These are phyloP conservation scores for Paracamarosporium sp. DNA, from an alignment of 2,329 filamentous ascomycete species.

Conservation along the genomic window DNA sequence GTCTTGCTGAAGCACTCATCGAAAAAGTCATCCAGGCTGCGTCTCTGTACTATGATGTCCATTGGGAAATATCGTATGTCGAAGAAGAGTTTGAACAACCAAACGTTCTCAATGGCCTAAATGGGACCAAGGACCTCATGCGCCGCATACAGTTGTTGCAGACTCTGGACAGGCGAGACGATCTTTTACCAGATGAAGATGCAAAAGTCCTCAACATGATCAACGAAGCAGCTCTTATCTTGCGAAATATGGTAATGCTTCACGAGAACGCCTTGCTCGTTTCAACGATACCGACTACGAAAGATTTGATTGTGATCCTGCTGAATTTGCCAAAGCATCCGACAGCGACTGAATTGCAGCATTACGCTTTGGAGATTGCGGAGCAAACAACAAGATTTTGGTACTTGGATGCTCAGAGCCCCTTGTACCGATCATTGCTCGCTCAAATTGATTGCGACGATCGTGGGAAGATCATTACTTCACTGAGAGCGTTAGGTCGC, in stretches of 20 bases:
- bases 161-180: slow-evolving; percentile 66
- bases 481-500: slow-evolving; percentile 80
- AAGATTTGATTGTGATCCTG: slow-evolving; percentile 83
- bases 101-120: slow-evolving; percentile 68
- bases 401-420: slow-evolving; percentile 72
- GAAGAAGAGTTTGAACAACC: slow-evolving; percentile 53
- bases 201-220: slow-evolving; percentile 75
- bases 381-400: slow-evolving; percentile 89
- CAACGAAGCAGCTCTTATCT: slow-evolving; percentile 84
- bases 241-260: slow-evolving; percentile 96
- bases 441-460: slow-evolving; percentile 65
- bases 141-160: slow-evolving; percentile 71
- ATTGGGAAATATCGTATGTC: slow-evolving; percentile 78
- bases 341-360: slow-evolving; percentile 81
- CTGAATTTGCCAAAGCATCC: slow-evolving; percentile 78
- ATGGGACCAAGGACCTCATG: slow-evolving; percentile 74
- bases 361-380: slow-evolving; percentile 88
- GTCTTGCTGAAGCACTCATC: slow-evolving; percentile 85
- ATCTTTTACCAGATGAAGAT: slow-evolving; percentile 74
- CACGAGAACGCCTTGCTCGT: slow-evolving; percentile 87
- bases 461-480: slow-evolving; percentile 79
- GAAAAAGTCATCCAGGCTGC: slow-evolving; percentile 83
- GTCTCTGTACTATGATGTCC: slow-evolving; percentile 78
- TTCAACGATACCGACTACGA: slow-evolving; percentile 74
- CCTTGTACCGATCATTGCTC: slow-evolving; percentile 79